These are phyloP conservation scores for Kodamaea kakaduensis DNA, from an alignment of 805 yeast genomes.

Conservation along the genomic window DNA sequence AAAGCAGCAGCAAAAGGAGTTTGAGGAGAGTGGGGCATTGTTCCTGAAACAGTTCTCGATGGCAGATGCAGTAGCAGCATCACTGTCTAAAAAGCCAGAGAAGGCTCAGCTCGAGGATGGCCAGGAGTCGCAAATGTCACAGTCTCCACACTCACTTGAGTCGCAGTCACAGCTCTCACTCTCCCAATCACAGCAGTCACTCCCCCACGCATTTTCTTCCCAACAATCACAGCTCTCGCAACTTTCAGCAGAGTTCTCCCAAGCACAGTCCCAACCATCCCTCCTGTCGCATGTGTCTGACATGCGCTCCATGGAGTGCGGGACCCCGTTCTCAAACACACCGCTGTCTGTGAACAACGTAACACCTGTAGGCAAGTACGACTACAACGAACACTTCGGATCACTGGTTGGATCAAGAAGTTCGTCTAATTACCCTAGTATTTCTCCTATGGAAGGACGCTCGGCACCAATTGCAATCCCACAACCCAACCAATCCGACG, in stretches of 20 bases:
- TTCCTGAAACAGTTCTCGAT: constrained; percentile 11
- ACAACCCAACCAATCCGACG: background rate
- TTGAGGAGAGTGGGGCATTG: constrained; percentile 12
- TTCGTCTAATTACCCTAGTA: background rate
- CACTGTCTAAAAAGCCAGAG: too few relatives aligned
- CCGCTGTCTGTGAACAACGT: background rate
- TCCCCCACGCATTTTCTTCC: too few relatives aligned
- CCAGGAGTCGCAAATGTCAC: too few relatives aligned
- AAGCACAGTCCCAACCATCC: constrained; percentile 1
- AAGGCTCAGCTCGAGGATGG: too few relatives aligned
- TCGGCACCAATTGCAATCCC: constrained; percentile 7
- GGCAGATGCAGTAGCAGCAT: constrained; percentile 17
- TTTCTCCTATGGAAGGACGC: constrained; percentile 2
- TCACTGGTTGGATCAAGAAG: constrained; percentile 2
- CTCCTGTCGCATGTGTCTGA: too few relatives aligned
- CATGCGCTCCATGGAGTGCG: constrained; percentile 3
- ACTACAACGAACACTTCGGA: constrained; percentile 4
- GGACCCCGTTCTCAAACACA: constrained; percentile 5
- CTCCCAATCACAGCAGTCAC: too few relatives aligned
- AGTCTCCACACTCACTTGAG: too few relatives aligned
- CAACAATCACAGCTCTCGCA: too few relatives aligned
- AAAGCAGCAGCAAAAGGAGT: constrained; percentile 17
- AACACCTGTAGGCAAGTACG: constrained; percentile 5
- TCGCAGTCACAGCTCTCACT: too few relatives aligned
- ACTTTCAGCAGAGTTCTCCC: constrained; percentile 7